Base-by-base conservation (phyloP, 192 early-diverging fungal species). In the Umbelopsis isabellina region DNA sequence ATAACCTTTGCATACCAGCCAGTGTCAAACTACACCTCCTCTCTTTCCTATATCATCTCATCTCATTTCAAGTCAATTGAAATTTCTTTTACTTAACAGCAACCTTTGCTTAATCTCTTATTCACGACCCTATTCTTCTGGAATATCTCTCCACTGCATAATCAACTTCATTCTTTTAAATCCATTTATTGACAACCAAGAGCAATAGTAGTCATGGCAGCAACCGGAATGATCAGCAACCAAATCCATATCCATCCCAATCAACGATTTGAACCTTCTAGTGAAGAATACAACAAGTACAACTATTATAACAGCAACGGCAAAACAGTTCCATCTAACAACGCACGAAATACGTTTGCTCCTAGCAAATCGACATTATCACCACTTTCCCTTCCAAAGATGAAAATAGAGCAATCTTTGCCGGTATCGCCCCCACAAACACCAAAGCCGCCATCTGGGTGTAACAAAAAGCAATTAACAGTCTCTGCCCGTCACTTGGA, bases 401-500 rank as follows among this genome's bases (percentile, higher is more conserved):
- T 61, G 27, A 25, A 61, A 33, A 15, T 15, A 4, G 25, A 58
- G 3, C 53, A 30, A 13, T 25, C 30, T 0, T 30, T 61, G 11
- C 55, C 55, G 2, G 16, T 35, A 13, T 61, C 55, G 9, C 55
- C 55, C 18, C 55, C 55, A 22, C 55, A 61, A 25, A 61, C 55
- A 18, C 55, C 55, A 18, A 61, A 61, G 16, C 55, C 55, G 4
- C 55, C 55, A 15, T 61, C 55, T 35, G 55, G 55, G 4, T 15
- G 23, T 16, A 61, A 15, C 55, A 22, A 22, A 35, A 61, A 61
- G 27, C 55, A 80, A 58, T 52, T 78, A 23, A 72, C 76, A n/a
- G 72, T 79, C 25, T 80, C 83, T 25, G 77, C 83, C 15, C 73
- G 66, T 9, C 74, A 81, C 8, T 69, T 86, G n/a, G 52, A 70